These are phyloP conservation scores for Smittium culicis DNA, from an alignment of 371 early-diverging fungal species.

Conservation along the genomic window DNA sequence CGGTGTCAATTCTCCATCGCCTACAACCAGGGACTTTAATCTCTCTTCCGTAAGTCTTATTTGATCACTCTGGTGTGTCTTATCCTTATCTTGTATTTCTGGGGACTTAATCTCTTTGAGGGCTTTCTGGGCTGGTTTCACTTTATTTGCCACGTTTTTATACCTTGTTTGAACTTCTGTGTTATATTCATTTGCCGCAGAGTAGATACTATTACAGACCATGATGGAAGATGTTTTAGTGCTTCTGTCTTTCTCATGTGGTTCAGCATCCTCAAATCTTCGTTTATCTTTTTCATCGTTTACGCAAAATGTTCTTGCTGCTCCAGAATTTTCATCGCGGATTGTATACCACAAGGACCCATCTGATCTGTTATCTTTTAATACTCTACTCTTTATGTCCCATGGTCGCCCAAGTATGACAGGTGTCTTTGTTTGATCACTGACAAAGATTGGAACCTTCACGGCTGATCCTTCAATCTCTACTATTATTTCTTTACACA, in stretches of 20 bases:
- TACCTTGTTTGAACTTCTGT: neutral
- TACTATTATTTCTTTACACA: neutral
- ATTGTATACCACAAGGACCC: neutral
- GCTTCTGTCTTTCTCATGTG: too few relatives aligned
- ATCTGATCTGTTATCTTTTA: neutral
- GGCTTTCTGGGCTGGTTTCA: conserved; percentile 1
- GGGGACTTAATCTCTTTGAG: conserved; percentile 5
- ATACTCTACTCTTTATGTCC: neutral
- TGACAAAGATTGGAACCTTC: neutral
- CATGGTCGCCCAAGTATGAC: neutral
- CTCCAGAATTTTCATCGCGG: neutral
- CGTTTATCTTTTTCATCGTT: neutral
- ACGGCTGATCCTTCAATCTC: neutral
- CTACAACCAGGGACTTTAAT: neutral
- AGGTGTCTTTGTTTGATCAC: neutral
- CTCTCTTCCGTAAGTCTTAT: conserved; percentile 9
- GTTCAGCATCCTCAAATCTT: too few relatives aligned
- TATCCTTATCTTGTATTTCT: neutral
- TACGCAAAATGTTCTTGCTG: neutral
- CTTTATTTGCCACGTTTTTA: conserved; percentile 12
- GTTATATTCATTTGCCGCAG: too few relatives aligned
- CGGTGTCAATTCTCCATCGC: conserved; percentile 10
- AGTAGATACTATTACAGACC: too few relatives aligned
- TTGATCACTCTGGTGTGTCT: neutral
- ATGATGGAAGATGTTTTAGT: too few relatives aligned